Evolutionary conservation across 768 basidiomycete genomes (phyloP).

Genomic region (Psilocybe sp.): DNA sequence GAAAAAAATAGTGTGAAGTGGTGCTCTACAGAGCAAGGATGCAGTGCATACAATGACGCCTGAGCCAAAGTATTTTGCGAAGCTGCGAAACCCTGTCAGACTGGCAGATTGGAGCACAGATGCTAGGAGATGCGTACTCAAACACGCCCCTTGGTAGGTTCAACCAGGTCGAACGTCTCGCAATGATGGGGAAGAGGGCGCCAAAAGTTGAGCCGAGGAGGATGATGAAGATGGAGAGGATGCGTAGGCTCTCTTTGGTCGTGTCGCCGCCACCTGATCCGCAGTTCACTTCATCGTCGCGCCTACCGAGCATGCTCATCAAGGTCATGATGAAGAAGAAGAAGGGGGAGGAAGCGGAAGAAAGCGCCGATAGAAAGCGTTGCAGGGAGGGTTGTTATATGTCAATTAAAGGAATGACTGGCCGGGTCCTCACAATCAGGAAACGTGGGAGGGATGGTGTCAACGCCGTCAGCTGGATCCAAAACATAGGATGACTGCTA

Average conservation of each 20-base stretch:
- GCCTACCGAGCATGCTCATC: too few relatives aligned
- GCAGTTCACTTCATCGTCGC: conserved; percentile 35
- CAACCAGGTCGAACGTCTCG: conserved; percentile 48
- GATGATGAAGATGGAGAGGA: conserved; percentile 76
- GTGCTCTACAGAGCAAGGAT: conserved; percentile 10
- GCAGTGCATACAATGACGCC: conserved; percentile 84
- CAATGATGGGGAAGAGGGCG: conserved; percentile 70
- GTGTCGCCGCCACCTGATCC: conserved; percentile 51
- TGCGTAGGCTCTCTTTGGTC: conserved; percentile 51
- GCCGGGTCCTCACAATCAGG: conserved; percentile 27
- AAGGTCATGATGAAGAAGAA: conserved; percentile 2
- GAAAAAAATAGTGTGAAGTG: conserved; percentile 5
- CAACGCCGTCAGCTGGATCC: too few relatives aligned
- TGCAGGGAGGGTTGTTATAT: conserved; percentile 14
- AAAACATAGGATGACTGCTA: too few relatives aligned
- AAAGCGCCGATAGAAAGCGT: conserved; percentile 10
- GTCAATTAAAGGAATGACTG: conserved; percentile 24
- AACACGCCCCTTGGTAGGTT: conserved; percentile 60
- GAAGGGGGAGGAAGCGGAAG: conserved; percentile 4
- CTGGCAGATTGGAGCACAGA: conserved; percentile 6
- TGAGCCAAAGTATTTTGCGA: conserved; percentile 89
- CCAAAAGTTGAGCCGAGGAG: conserved; percentile 56
- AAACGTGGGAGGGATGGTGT: too few relatives aligned
- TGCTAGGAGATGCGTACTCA: conserved; percentile 48
- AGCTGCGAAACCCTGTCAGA: conserved; percentile 36